phyloP scores from a whole-genome alignment of 768 basidiomycete species.

The Phaffia australis region DNA sequence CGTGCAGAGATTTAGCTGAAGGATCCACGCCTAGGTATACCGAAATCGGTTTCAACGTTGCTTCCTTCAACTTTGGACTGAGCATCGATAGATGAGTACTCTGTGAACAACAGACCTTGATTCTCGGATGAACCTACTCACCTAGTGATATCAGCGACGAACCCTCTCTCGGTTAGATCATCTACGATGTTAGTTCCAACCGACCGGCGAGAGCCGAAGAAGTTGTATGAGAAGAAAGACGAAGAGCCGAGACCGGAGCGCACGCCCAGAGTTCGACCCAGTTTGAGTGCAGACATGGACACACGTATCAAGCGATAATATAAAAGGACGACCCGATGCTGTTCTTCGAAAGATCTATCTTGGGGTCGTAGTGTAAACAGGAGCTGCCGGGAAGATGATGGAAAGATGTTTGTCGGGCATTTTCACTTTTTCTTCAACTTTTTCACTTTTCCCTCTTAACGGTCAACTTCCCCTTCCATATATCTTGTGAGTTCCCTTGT shows the following conservation, averaged over 20 bases:
- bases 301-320: background rate
- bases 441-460: too few species aligned
- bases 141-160: conserved; percentile 9
- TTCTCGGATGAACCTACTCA: too few species aligned
- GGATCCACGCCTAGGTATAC: conserved; percentile 90
- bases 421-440: too few species aligned
- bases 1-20: conserved; percentile 76
- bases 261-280: background rate
- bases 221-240: background rate
- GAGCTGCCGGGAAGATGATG: too few species aligned
- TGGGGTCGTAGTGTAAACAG: too few species aligned
- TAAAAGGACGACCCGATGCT: too few species aligned
- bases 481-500: too few species aligned
- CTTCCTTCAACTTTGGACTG: conserved; percentile 14
- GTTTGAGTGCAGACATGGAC: background rate
- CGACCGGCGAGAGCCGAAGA: conserved; percentile 1
- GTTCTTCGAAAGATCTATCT: too few species aligned
- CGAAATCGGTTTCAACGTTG: conserved; percentile 35
- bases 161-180: conserved; percentile 1
- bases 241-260: background rate
- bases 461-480: too few species aligned
- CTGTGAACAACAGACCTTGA: too few species aligned
- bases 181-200: conserved; percentile 7
- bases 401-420: too few species aligned
- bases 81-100: too few species aligned